Conservation (phyloP, 805 yeast genomes). For the Teunomyces kruisii region DNA sequence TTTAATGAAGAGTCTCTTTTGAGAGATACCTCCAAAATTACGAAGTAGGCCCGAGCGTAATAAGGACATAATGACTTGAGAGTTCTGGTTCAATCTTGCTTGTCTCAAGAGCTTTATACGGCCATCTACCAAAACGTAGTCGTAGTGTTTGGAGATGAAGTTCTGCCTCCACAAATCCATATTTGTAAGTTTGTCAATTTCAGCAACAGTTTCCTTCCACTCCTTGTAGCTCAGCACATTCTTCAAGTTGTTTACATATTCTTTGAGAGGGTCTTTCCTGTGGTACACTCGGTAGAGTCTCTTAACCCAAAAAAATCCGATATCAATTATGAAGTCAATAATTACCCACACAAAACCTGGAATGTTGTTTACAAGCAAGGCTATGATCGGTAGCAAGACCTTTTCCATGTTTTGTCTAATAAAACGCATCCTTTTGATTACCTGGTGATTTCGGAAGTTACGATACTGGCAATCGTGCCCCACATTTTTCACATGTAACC, state of each 20-base stretch:
- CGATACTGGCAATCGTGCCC: background rate
- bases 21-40: slow-evolving; percentile 89
- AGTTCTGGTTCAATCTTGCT: slow-evolving; percentile 61
- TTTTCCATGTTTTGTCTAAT: background rate
- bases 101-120: slow-evolving; percentile 60
- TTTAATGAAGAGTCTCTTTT: slow-evolving; percentile 72
- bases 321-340: slow-evolving; percentile 44
- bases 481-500: slow-evolving; percentile 1
- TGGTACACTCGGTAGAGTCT: slow-evolving; percentile 34
- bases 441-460: background rate
- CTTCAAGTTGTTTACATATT: slow-evolving; percentile 48
- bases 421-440: background rate
- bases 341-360: slow-evolving; percentile 42
- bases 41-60: slow-evolving; percentile 82
- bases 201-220: slow-evolving; percentile 58
- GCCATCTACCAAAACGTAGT: slow-evolving; percentile 77
- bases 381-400: slow-evolving; percentile 21
- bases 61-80: slow-evolving; percentile 57
- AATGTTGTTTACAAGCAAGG: slow-evolving; percentile 32
- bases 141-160: slow-evolving; percentile 77
- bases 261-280: slow-evolving; percentile 45
- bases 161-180: slow-evolving; percentile 72
- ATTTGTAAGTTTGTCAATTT: slow-evolving; percentile 49
- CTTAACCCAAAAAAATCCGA: slow-evolving; percentile 47
- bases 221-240: slow-evolving; percentile 61